A percentile compares a stretch with the other conserved stretches of the same genome.
These are phyloP conservation scores for Suhomyces faveliae DNA, from an alignment of 805 yeast species.

Conservation along the genomic window DNA sequence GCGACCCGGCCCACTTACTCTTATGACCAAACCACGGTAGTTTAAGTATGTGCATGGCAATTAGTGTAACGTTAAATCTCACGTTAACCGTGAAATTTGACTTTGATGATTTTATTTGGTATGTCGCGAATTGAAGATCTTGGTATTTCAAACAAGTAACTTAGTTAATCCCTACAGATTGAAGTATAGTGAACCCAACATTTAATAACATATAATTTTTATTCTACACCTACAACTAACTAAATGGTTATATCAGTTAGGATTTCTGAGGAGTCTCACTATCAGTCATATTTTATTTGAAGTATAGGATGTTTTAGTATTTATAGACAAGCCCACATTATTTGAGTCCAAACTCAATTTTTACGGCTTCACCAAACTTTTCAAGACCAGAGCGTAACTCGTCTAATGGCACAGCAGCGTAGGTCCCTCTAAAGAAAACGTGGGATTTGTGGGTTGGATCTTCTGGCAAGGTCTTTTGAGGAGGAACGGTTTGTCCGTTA, in stretches of 20 bases:
- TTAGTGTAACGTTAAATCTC: too few relatives aligned
- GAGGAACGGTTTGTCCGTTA: conserved; percentile 53
- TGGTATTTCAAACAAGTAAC: not conserved
- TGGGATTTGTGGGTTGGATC: conserved; percentile 43
- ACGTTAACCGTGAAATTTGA: not conserved
- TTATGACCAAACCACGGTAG: conserved; percentile 46
- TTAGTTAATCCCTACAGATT: not conserved
- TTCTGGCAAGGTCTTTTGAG: conserved; percentile 49
- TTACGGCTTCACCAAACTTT: conserved; percentile 65
- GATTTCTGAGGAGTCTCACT: too few relatives aligned
- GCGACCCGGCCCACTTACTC: conserved; percentile 27
- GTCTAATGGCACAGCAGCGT: conserved; percentile 79
- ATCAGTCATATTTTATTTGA: too few relatives aligned
- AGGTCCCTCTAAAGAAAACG: conserved; percentile 82
- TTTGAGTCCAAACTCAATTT: conserved; percentile 49
- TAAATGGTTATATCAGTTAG: too few relatives aligned
- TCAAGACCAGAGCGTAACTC: conserved; percentile 58
- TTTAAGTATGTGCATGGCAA: conserved; percentile 41
- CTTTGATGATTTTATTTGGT: not conserved
- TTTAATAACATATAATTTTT: too few relatives aligned
- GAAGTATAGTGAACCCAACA: too few relatives aligned
- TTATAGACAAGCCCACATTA: not conserved
- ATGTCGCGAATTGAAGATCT: not conserved
- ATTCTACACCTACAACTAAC: too few relatives aligned
- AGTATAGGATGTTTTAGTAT: not conserved